Evolutionary conservation across 306 rosid genomes (phyloP).

Genomic region (Cucurbita argyrosperma): DNA sequence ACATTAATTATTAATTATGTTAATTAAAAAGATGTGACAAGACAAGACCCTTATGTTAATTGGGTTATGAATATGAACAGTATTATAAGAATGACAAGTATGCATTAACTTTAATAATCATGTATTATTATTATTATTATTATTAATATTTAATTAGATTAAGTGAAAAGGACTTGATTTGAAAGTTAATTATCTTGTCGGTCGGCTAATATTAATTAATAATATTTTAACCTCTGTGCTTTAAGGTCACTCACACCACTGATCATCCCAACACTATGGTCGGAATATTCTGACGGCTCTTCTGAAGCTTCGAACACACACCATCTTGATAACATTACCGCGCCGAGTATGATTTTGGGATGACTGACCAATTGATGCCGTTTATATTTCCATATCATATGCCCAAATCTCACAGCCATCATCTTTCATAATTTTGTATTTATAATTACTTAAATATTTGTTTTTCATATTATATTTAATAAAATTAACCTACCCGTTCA

Average conservation of each 20-base stretch:
- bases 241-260: neutral
- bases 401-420: no score
- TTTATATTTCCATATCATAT: no score
- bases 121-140: neutral
- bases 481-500: no score
- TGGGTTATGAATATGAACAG: neutral
- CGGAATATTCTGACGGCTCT: conserved; percentile 1
- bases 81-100: neutral
- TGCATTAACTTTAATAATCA: neutral
- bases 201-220: neutral
- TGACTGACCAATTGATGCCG: no score
- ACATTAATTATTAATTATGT: neutral
- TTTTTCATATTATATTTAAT: no score
- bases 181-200: conserved; percentile 3
- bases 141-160: neutral
- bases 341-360: no score
- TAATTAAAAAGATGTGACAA: neutral
- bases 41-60: neutral
- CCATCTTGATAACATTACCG: neutral
- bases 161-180: neutral
- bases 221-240: neutral
- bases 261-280: neutral
- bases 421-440: no score
- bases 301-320: neutral
- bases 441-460: no score